Base-by-base conservation (phyloP, 306 rosid genomes). In the Corylus avellana region DNA sequence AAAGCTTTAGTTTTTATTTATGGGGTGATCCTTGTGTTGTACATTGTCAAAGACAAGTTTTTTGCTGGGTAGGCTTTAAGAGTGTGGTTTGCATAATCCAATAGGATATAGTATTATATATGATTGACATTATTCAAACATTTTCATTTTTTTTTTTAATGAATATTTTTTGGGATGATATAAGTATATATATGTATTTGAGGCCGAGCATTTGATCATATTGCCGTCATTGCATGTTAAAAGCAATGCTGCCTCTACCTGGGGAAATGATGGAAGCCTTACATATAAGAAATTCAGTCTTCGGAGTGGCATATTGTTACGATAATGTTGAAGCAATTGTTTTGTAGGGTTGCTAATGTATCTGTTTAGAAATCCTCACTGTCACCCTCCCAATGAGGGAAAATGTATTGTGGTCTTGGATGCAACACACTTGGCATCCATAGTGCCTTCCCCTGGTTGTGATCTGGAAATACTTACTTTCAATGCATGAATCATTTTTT, bases 111-210 rank as follows among this genome's bases (percentile, higher is more conserved):
- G 0, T 39, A 37, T 35, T 37, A 16, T 64, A 3, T 64, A 39
- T 10, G 44, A 18, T 42, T 68, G 29, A 42, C 72, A 18, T 18
- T n/a, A 22, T n/a, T 68, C 51, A 68, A 68, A 18, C 5, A 27
- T 12, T 62, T 25, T 29, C 66, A 37, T 20, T 50, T 44, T 29
- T 2, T 29, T 29, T 29, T 29, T 29, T 29, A 1, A 29, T 29
- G 32, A 29, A 29, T 1, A 29, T 29, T 32, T 59, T 7, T 54
- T 20, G 12, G 76, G 74, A 77, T 73, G 76, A 35, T 80, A 16
- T 47, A 51, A 57, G 13, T 64, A 3, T 64, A 17, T 37, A 14
- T 35, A n/a, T 64, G 42, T 35, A 55, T 14, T 14, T 27, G 47
- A 35, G n/a, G 4, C 48, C 12, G 13, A 64, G 70, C 22, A 35